phyloP scores from a whole-genome alignment of 495 filamentous ascomycete species.

The Articulospora tetracladia region DNA sequence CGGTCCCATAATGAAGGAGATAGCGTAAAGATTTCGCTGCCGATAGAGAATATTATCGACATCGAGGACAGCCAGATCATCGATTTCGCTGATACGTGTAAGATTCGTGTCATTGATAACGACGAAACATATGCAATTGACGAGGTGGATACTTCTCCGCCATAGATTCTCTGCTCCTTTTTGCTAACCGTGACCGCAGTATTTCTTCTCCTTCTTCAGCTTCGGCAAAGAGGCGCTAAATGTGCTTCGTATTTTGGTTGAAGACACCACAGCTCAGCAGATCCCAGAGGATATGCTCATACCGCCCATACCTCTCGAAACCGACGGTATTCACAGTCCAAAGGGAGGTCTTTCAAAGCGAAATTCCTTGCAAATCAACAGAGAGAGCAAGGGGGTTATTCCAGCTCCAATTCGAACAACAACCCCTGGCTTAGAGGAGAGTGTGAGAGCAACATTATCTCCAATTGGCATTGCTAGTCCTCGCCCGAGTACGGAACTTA shows the following conservation, averaged over 20 bases:
- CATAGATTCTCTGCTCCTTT: neutral
- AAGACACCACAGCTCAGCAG: conserved; percentile 54
- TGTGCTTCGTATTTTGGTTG: conserved; percentile 70
- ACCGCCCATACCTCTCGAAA: conserved; percentile 1
- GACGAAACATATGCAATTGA: conserved; percentile 93
- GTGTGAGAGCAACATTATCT: conserved; percentile 61
- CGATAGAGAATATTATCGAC: conserved; percentile 84
- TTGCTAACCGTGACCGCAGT: conserved; percentile 43
- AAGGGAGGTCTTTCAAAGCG: conserved; percentile 11
- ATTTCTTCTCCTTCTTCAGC: conserved; percentile 95
- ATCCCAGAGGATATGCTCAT: conserved; percentile 30
- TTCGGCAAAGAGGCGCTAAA: conserved; percentile 81
- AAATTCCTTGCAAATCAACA: conserved; percentile 10
- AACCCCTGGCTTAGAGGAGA: conserved; percentile 51
- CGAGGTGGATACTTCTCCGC: conserved; percentile 54
- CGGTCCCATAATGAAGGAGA: conserved; percentile 94
- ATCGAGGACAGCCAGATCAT: conserved; percentile 89
- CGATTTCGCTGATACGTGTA: conserved; percentile 91
- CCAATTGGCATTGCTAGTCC: conserved; percentile 43
- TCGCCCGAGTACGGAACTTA: conserved; percentile 40
- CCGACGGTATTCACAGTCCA: conserved; percentile 17
- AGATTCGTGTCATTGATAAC: conserved; percentile 86
- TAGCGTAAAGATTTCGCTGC: conserved; percentile 92
- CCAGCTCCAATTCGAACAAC: conserved; percentile 15
- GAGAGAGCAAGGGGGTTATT: neutral